phyloP scores from a whole-genome alignment of 2,329 filamentous ascomycete species.

The Exophiala sideris region DNA sequence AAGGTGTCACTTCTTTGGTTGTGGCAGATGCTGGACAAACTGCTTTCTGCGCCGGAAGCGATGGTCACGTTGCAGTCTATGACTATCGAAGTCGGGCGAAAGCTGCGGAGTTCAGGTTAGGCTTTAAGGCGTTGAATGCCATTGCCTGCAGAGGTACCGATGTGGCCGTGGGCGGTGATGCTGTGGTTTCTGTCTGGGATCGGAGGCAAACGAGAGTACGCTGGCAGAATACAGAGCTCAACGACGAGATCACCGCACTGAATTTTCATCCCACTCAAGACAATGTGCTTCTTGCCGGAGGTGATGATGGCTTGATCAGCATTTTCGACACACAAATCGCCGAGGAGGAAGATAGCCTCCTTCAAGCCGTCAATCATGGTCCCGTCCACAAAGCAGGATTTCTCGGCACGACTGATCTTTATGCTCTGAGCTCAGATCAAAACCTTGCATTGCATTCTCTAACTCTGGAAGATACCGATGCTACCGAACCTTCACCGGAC shows the following conservation, averaged over 20 bases:
- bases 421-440: conserved; percentile 61
- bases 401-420: conserved; percentile 51
- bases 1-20: conserved; percentile 19
- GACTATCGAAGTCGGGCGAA: conserved; percentile 21
- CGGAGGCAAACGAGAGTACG: conserved; percentile 28
- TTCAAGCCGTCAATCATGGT: conserved; percentile 61
- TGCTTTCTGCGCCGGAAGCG: conserved; percentile 22
- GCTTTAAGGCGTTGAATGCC: conserved; percentile 15
- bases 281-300: conserved; percentile 56
- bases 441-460: conserved; percentile 57
- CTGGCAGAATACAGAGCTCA: conserved; percentile 42
- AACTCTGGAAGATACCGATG: conserved; percentile 38
- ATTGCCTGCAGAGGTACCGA: conserved; percentile 19
- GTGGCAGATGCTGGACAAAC: conserved; percentile 16
- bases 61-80: conserved; percentile 24
- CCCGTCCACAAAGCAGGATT: conserved; percentile 63
- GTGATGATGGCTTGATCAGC: conserved; percentile 62
- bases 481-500: conserved; percentile 47
- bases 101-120: conserved; percentile 18
- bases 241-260: conserved; percentile 60
- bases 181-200: conserved; percentile 34
- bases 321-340: conserved; percentile 57
- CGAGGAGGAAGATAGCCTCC: conserved; percentile 61
- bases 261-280: conserved; percentile 52
- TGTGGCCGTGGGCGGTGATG: conserved; percentile 26